These are phyloP conservation scores for Posidonia oceanica DNA, from an alignment of 116 monocot species.

Conservation along the genomic window DNA sequence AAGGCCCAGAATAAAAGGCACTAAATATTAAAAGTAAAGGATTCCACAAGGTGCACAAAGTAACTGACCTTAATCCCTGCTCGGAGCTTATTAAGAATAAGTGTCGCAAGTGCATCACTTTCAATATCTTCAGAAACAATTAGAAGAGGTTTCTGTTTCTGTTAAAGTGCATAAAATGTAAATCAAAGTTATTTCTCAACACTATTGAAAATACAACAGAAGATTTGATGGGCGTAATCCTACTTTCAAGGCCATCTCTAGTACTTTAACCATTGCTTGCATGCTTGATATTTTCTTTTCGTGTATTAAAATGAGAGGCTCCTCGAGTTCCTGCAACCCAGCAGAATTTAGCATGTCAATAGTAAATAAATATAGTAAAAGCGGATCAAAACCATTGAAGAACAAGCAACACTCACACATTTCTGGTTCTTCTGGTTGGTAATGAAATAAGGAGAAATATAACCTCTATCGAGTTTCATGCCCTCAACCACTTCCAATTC, in stretches of 20 bases:
- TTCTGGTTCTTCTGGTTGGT: slow-evolving; percentile 92
- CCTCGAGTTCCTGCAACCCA: slow-evolving; percentile 46
- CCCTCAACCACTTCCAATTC: slow-evolving; percentile 98
- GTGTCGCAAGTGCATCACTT: slow-evolving; percentile 83
- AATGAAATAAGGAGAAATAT: slow-evolving; percentile 95
- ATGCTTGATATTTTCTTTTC: slow-evolving; percentile 81
- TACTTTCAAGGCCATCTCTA: slow-evolving; percentile 92
- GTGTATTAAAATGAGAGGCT: slow-evolving; percentile 72
- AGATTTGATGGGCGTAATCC: neutral
- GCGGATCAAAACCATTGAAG: neutral
- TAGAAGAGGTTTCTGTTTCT: slow-evolving; percentile 64
- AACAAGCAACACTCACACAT: slow-evolving; percentile 52
- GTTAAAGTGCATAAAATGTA: slow-evolving; percentile 33
- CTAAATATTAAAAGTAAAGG: neutral
- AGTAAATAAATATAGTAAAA: neutral
- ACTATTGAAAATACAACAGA: neutral
- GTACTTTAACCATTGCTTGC: slow-evolving; percentile 75
- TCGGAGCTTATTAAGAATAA: slow-evolving; percentile 90
- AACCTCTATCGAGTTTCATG: slow-evolving; percentile 96
- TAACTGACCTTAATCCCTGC: slow-evolving; percentile 65
- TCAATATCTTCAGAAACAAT: slow-evolving; percentile 93
- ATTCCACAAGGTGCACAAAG: neutral
- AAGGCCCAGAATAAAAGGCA: no score
- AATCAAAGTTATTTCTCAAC: neutral
- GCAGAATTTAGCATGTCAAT: neutral